These are phyloP conservation scores for Helicostylum pulchrum DNA, from an alignment of 192 early-diverging fungal genomes.

Conservation along the genomic window DNA sequence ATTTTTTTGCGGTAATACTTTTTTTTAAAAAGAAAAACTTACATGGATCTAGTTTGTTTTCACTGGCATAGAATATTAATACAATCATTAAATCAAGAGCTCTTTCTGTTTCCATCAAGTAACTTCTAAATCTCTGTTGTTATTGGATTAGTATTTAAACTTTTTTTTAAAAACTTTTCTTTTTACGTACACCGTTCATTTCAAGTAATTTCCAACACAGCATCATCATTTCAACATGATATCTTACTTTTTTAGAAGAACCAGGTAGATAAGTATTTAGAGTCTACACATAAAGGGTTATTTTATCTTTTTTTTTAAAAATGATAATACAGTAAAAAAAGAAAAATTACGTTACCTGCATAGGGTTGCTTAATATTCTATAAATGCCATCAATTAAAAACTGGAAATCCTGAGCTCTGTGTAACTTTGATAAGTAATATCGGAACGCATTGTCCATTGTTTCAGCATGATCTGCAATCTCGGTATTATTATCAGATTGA, in stretches of 20 bases:
- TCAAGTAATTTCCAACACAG: slow-evolving; percentile 86
- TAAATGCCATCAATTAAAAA: slow-evolving; percentile 74
- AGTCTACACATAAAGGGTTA: slow-evolving; percentile 24
- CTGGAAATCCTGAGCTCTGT: slow-evolving; percentile 81
- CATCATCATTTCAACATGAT: slow-evolving; percentile 70
- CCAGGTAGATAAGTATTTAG: slow-evolving; percentile 74
- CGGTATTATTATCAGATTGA: not conserved
- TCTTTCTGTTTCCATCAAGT: slow-evolving; percentile 60
- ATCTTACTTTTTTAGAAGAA: slow-evolving; percentile 61
- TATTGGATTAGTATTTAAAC: not conserved
- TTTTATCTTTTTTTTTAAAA: not conserved
- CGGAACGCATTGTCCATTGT: slow-evolving; percentile 67
- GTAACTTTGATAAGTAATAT: slow-evolving; percentile 76
- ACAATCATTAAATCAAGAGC: slow-evolving; percentile 60
- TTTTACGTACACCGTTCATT: slow-evolving; percentile 59
- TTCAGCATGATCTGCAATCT: not conserved
- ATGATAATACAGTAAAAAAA: not conserved
- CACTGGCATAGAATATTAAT: slow-evolving; percentile 59
- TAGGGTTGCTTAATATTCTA: slow-evolving; percentile 76
- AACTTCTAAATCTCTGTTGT: slow-evolving; percentile 58
- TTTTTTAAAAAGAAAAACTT: slow-evolving; percentile 8
- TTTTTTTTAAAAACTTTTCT: slow-evolving; percentile 1
- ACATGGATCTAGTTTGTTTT: slow-evolving; percentile 59
- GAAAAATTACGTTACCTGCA: slow-evolving; percentile 42
- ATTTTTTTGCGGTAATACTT: not conserved